phyloP scores from a whole-genome alignment of 106 monocot genomes.

The Hemerocallis citrina region DNA sequence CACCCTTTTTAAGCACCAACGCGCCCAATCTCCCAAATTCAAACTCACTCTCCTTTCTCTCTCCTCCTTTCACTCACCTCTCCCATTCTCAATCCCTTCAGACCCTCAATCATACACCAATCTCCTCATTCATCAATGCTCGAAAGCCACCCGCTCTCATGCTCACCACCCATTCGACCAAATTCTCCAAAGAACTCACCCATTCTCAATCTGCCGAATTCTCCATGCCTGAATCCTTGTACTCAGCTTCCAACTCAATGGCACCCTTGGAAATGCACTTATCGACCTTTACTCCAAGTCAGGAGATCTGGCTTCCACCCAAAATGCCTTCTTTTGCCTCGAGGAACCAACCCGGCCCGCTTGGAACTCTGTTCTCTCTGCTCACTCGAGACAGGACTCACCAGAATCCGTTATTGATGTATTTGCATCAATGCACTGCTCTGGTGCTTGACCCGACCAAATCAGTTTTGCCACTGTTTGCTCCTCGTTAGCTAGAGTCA shows the following conservation, averaged over 20 bases:
- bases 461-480: slow-evolving; percentile 43
- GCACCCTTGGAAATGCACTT: slow-evolving; percentile 28
- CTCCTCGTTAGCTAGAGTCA: slow-evolving; percentile 31
- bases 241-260: slow-evolving; percentile 14
- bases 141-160: slow-evolving; percentile 6
- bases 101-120: slow-evolving; percentile 24
- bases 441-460: slow-evolving; percentile 24
- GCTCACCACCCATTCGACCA: slow-evolving; percentile 35
- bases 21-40: no score
- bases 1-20: not conserved
- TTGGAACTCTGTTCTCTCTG: slow-evolving; percentile 48
- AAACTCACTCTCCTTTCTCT: no score
- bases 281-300: slow-evolving; percentile 54
- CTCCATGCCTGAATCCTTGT: slow-evolving; percentile 33
- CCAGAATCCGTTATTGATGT: slow-evolving; percentile 16
- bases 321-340: slow-evolving; percentile 16
- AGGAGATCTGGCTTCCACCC: slow-evolving; percentile 25
- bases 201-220: slow-evolving; percentile 8
- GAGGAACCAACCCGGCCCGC: slow-evolving; percentile 11
- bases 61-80: not conserved
- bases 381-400: slow-evolving; percentile 17
- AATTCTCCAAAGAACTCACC: slow-evolving; percentile 11
- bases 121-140: slow-evolving; percentile 27
- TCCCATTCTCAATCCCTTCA: not conserved
- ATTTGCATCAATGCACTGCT: slow-evolving; percentile 18